phyloP scores from a whole-genome alignment of 2,329 filamentous ascomycete genomes.

The Penicillium sclerotigenum region DNA sequence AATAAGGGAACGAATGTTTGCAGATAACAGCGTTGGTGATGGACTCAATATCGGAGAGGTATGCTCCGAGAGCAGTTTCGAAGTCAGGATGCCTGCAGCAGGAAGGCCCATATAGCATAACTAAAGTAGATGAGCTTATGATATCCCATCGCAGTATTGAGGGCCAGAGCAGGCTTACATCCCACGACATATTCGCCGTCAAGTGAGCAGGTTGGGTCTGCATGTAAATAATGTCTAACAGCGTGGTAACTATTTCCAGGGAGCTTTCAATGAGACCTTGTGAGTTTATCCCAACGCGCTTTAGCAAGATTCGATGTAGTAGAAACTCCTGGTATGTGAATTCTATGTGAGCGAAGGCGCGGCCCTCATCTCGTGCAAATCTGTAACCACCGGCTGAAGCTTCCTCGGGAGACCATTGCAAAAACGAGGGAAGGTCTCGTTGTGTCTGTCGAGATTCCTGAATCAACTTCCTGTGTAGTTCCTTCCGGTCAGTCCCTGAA shows the following conservation, averaged over 20 bases:
- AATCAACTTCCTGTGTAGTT: not conserved
- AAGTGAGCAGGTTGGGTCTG: not conserved
- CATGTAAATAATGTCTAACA: not conserved
- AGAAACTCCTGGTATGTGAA: conserved; percentile 1
- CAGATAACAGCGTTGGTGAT: not conserved
- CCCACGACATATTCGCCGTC: not conserved
- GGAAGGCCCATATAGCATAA: not conserved
- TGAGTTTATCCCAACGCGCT: not conserved
- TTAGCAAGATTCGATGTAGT: not conserved
- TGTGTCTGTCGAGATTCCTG: not conserved
- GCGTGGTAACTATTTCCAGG: not conserved
- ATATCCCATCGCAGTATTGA: not conserved
- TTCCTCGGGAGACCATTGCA: not conserved
- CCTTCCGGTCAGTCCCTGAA: not conserved
- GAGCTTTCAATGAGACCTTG: not conserved
- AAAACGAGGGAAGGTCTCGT: not conserved
- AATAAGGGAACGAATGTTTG: not conserved
- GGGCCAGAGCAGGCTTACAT: not conserved
- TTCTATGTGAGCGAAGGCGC: not conserved
- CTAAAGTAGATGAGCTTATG: not conserved
- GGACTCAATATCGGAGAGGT: not conserved
- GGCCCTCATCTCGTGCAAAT: not conserved
- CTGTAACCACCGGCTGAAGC: not conserved
- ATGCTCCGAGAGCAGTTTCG: not conserved
- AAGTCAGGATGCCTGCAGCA: not conserved